phyloP scores from a whole-genome alignment of 352 stramenopile genomes.

The Plasmopara halstedii region DNA sequence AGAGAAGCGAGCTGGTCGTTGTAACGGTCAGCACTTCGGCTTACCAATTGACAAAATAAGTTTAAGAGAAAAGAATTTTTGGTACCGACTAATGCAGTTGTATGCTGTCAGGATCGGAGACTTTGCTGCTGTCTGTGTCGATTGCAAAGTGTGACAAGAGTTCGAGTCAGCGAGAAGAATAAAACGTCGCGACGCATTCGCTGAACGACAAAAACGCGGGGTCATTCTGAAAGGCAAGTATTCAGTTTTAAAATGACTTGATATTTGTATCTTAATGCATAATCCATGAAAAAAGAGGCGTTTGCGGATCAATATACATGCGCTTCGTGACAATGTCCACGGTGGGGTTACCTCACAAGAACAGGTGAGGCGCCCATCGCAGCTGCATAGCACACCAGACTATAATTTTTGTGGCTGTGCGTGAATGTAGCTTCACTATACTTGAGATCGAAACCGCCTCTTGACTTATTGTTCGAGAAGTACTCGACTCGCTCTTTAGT shows the following conservation, averaged over 20 bases:
- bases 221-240: neutral
- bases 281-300: conserved; percentile 3
- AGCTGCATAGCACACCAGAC: conserved; percentile 18
- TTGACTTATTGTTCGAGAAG: conserved; percentile 4
- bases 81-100: conserved; percentile 1
- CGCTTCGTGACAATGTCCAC: neutral
- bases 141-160: conserved; percentile 20
- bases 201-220: neutral
- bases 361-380: neutral
- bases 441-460: conserved; percentile 6
- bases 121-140: conserved; percentile 8
- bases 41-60: neutral
- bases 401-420: conserved; percentile 11
- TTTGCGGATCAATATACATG: neutral
- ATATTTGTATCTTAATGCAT: neutral
- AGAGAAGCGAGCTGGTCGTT: neutral
- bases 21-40: neutral
- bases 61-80: neutral
- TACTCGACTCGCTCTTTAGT: neutral
- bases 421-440: conserved; percentile 12
- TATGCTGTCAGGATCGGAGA: conserved; percentile 8
- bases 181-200: too few species aligned
- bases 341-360: neutral
- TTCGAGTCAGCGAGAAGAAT: neutral
- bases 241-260: neutral